Conservation (phyloP, 306 rosid species). For the Cicer yamashitae region DNA sequence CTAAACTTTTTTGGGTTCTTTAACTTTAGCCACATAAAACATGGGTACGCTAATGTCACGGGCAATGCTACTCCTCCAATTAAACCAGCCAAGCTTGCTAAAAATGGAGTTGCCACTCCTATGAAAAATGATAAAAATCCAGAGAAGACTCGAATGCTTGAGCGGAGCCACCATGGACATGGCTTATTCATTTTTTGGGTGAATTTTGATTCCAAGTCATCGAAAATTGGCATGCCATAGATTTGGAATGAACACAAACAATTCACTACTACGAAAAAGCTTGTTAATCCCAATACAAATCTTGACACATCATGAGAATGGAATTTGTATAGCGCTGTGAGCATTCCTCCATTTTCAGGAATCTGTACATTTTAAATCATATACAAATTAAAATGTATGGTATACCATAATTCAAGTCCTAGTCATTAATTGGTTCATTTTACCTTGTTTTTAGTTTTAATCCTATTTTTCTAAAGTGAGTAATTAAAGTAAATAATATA, state of each 20-base stretch:
- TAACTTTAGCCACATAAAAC: conserved; percentile 56
- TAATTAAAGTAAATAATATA: too few relatives aligned
- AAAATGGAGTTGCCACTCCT: conserved; percentile 57
- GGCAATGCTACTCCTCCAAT: conserved; percentile 60
- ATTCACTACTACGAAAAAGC: conserved; percentile 52
- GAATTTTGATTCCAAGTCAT: conserved; percentile 60
- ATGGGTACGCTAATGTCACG: conserved; percentile 55
- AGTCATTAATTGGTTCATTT: not conserved
- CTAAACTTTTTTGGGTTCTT: conserved; percentile 52
- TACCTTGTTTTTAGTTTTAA: not conserved
- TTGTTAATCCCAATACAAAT: conserved; percentile 48
- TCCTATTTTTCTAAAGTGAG: too few relatives aligned
- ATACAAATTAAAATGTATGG: not conserved
- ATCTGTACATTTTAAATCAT: conserved; percentile 42
- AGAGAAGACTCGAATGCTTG: conserved; percentile 41
- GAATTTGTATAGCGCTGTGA: conserved; percentile 48
- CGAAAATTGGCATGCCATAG: conserved; percentile 63
- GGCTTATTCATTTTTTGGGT: conserved; percentile 51
- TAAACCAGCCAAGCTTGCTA: conserved; percentile 57
- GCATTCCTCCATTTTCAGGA: conserved; percentile 59
- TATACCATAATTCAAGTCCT: not conserved
- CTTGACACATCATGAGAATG: conserved; percentile 57
- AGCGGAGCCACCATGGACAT: conserved; percentile 61
- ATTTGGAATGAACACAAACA: conserved; percentile 60
- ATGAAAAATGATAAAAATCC: conserved; percentile 52